A percentile compares a stretch with the other conserved stretches of the same genome.
phyloP scores from a whole-genome alignment of 306 rosid species.

The Sesbania bispinosa region DNA sequence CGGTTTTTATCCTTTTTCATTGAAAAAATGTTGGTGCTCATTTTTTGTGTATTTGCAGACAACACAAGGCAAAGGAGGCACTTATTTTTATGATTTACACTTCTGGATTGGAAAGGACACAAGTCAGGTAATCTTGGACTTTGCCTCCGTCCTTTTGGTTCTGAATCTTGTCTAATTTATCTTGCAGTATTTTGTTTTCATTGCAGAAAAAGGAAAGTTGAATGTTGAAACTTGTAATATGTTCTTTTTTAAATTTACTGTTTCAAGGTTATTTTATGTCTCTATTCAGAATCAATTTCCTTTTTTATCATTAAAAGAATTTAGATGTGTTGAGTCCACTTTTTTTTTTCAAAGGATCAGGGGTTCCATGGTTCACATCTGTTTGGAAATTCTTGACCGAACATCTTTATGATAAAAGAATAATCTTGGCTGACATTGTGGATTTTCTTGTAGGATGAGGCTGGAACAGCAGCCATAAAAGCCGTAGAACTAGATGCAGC shows the following conservation, averaged over 20 bases:
- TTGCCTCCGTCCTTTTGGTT: neutral
- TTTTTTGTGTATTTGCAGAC: slow-evolving; percentile 51
- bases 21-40: neutral
- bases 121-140: slow-evolving; percentile 67
- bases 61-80: slow-evolving; percentile 79
- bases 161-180: too few relatives aligned
- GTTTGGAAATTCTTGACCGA: neutral
- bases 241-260: neutral
- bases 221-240: neutral
- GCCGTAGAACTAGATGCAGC: slow-evolving; percentile 87
- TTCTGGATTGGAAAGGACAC: slow-evolving; percentile 98
- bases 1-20: neutral
- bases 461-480: slow-evolving; percentile 98
- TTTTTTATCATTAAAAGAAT: neutral
- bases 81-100: slow-evolving; percentile 75
- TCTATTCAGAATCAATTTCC: slow-evolving; percentile 12
- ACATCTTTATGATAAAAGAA: neutral
- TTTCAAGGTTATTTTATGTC: neutral
- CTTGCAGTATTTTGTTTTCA: neutral
- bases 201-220: too few relatives aligned
- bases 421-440: slow-evolving; percentile 12
- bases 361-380: neutral
- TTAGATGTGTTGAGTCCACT: slow-evolving; percentile 6
- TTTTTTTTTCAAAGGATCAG: too few relatives aligned
- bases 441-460: slow-evolving; percentile 71